A percentile compares a stretch with the other conserved stretches of the same genome.
Evolutionary conservation across 208 protist species (phyloP).

Genomic region (Endotrypanum monterogeii): DNA sequence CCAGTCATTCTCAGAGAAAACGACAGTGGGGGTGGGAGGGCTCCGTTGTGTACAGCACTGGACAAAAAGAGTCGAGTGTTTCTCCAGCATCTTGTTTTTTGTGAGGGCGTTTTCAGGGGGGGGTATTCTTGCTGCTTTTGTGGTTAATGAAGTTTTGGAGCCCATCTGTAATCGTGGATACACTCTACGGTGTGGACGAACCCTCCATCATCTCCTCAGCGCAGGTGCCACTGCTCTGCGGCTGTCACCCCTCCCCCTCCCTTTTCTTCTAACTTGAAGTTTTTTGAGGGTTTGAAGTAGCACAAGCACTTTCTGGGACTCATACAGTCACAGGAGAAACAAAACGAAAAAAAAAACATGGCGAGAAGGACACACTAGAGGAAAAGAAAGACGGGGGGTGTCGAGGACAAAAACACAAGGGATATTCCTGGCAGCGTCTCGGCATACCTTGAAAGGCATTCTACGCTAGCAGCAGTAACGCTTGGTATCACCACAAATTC

Average conservation of each 20-base stretch:
- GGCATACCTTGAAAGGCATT: not conserved
- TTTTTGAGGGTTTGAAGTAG: not conserved
- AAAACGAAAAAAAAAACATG: not conserved
- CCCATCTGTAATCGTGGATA: not conserved
- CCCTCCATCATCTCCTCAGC: not conserved
- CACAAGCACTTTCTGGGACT: not conserved
- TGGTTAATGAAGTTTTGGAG: not conserved
- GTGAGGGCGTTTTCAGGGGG: not conserved
- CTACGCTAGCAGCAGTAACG: not conserved
- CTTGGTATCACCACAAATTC: not conserved
- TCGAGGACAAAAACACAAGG: too few relatives aligned
- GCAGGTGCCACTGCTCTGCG: not conserved
- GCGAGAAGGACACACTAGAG: not conserved
- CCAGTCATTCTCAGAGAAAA: not conserved
- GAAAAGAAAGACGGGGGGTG: not conserved
- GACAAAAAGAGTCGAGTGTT: not conserved
- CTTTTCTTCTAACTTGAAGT: not conserved
- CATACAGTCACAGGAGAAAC: not conserved
- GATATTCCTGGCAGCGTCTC: not conserved
- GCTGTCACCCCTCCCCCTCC: not conserved
- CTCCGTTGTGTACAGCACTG: not conserved
- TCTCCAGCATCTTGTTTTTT: not conserved
- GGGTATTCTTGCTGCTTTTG: too few relatives aligned
- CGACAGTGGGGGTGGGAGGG: not conserved
- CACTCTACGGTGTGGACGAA: not conserved